Evolutionary conservation across 2,329 filamentous ascomycete species (phyloP).

Genomic region (Curvularia lunata): DNA sequence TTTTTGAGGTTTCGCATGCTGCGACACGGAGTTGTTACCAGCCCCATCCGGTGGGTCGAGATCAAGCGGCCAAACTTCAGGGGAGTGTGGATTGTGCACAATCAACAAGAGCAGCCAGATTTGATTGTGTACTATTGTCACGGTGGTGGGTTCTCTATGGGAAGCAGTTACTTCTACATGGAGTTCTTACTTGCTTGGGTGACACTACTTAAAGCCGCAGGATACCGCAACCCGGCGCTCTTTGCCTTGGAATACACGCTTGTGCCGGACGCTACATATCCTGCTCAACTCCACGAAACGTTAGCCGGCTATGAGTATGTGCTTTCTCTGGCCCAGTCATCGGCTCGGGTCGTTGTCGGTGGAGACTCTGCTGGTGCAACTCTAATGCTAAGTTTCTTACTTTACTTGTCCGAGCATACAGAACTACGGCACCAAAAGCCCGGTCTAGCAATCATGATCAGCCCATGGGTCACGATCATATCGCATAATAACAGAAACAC

Average conservation of each 20-base stretch:
- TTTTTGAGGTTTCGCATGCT: constrained; percentile 79
- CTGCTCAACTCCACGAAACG: constrained; percentile 74
- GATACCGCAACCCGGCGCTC: constrained; percentile 76
- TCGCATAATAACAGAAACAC: constrained; percentile 72
- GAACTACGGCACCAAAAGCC: constrained; percentile 56
- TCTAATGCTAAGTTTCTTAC: constrained; percentile 73
- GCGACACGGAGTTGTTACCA: constrained; percentile 69
- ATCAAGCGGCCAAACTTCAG: constrained; percentile 61
- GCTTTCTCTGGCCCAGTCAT: constrained; percentile 62
- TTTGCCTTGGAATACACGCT: constrained; percentile 83
- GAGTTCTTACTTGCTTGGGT: constrained; percentile 81
- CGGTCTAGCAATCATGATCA: constrained; percentile 74
- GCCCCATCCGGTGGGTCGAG: constrained; percentile 69
- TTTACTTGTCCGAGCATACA: constrained; percentile 65
- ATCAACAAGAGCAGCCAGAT: constrained; percentile 68
- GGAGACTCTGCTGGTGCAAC: constrained; percentile 83
- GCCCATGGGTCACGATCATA: constrained; percentile 79
- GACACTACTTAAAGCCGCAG: constrained; percentile 66
- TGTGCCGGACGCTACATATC: constrained; percentile 75
- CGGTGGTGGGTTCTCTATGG: constrained; percentile 84
- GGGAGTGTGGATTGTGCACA: constrained; percentile 73
- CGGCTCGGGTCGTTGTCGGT: constrained; percentile 70
- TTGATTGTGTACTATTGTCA: constrained; percentile 84
- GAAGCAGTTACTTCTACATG: constrained; percentile 78
- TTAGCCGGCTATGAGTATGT: constrained; percentile 74